Conservation (phyloP, 805 yeast species). For the Sugiyamaella chiloensis region DNA sequence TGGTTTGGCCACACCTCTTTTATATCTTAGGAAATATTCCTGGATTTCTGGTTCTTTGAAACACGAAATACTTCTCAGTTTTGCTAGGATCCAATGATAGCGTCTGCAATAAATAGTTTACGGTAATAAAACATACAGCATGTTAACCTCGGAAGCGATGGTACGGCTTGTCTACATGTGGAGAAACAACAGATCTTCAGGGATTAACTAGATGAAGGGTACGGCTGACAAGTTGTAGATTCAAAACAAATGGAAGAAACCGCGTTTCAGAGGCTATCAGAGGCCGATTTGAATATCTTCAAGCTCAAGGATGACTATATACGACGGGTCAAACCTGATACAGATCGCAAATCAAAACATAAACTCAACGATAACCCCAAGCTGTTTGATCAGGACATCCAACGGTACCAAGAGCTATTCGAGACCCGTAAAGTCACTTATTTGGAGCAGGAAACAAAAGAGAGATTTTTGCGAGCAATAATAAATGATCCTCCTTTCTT, state of each 20-base stretch:
- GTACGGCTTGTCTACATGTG: no score
- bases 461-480: slow-evolving; percentile 56
- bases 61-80: no score
- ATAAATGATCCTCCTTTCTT: slow-evolving; percentile 35
- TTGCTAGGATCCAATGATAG: no score
- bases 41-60: no score
- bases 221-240: no score
- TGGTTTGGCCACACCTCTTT: no score
- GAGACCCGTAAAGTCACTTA: slow-evolving; percentile 60
- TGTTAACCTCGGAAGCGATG: no score
- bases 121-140: no score
- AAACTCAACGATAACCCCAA: slow-evolving; percentile 21
- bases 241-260: slow-evolving; percentile 2
- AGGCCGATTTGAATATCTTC: slow-evolving; percentile 14
- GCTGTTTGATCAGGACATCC: slow-evolving; percentile 19
- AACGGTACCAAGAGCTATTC: slow-evolving; percentile 32
- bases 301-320: slow-evolving; percentile 15
- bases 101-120: no score
- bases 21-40: no score
- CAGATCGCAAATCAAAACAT: slow-evolving; percentile 12
- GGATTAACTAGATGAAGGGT: no score
- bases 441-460: slow-evolving; percentile 69
- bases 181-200: no score
- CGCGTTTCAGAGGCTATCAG: not conserved
- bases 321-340: slow-evolving; percentile 9